Percentiles rank a stretch among this genome's conserved stretches.
phyloP scores from a whole-genome alignment of 306 rosid species.

The Sindora glabra region DNA sequence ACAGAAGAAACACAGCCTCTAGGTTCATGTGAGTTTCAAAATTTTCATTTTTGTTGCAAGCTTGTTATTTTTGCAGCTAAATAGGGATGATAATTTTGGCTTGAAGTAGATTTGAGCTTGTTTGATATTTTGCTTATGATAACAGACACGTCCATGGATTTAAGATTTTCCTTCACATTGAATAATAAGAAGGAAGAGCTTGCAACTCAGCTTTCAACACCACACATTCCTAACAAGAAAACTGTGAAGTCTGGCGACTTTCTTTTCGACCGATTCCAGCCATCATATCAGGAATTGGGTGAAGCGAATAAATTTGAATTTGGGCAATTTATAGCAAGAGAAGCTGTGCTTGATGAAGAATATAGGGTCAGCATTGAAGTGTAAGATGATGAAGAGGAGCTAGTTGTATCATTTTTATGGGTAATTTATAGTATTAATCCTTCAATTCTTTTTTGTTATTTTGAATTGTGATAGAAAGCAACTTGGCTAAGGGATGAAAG shows the following conservation, averaged over 20 bases:
- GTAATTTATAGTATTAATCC: not conserved
- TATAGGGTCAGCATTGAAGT: constrained; percentile 61
- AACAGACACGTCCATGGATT: constrained; percentile 48
- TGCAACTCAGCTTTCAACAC: constrained; percentile 29
- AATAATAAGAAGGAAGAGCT: constrained; percentile 45
- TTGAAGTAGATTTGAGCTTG: not conserved
- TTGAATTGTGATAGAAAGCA: constrained; percentile 61
- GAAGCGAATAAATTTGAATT: constrained; percentile 34
- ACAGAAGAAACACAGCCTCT: constrained; percentile 13
- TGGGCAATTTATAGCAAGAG: constrained; percentile 63
- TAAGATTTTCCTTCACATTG: constrained; percentile 23
- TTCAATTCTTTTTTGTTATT: not conserved
- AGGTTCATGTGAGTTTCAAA: constrained; percentile 47
- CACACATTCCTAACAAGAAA: constrained; percentile 22
- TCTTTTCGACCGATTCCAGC: constrained; percentile 45
- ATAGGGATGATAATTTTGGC: too few species aligned
- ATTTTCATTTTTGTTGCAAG: not conserved
- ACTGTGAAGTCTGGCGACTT: constrained; percentile 26
- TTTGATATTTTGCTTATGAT: not conserved
- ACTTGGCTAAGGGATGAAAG: constrained; percentile 93
- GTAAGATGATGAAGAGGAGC: not conserved
- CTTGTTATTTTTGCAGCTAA: not conserved
- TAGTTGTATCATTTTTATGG: not conserved
- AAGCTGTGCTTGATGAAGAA: constrained; percentile 82
- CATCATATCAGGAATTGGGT: constrained; percentile 41